Base-by-base conservation (phyloP, 345 rosid genomes). In the Pistacia vera region DNA sequence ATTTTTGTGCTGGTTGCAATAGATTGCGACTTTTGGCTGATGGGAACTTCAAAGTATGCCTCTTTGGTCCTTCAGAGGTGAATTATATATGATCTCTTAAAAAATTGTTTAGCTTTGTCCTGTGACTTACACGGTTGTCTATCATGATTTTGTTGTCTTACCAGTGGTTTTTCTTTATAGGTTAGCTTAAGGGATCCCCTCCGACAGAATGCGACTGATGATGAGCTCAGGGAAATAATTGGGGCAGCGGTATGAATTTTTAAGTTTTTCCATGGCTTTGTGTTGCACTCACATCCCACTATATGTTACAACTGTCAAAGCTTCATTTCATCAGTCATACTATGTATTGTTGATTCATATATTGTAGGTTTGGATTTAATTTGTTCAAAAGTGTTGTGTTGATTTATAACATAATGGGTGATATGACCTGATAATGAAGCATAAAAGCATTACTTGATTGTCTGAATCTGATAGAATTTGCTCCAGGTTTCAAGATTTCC, bases 41-140 rank as follows among this genome's bases (percentile, higher is more conserved):
- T 87, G 99, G 99, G 64, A 96, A 93, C 89, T 91, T 93, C 80
- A 93, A 96, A 93, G 97, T 96, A n/a, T 96, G 99, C 87, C 90
- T 96, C 82, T 96, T 96, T 59, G 98, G 98, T 78, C 97, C 99
- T 73, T 86, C 98, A 55, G 99, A 93, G 97, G 97, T 90, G 79
- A 81, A 52, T 71, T 72, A 41, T 55, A 41, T 55, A 2, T 66
- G 38, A 66, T 61, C 14, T 69, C 52, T 60, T 11, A 62, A 10
- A 38, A 63, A 68, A 22, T 82, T 36, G 28, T 51, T 17, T 69
- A 35, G 9, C 67, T 72, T 59, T 70, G 30, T 17, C 63, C 54
- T 52, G 3, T 54, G 52, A 35, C 55, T 35, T 64, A 73, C 8
- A 2, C 25, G 2, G 12, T 71, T 56, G 35, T 44, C 11, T 17